phyloP scores from a whole-genome alignment of 495 filamentous ascomycete genomes.

The Niebla homalea region DNA sequence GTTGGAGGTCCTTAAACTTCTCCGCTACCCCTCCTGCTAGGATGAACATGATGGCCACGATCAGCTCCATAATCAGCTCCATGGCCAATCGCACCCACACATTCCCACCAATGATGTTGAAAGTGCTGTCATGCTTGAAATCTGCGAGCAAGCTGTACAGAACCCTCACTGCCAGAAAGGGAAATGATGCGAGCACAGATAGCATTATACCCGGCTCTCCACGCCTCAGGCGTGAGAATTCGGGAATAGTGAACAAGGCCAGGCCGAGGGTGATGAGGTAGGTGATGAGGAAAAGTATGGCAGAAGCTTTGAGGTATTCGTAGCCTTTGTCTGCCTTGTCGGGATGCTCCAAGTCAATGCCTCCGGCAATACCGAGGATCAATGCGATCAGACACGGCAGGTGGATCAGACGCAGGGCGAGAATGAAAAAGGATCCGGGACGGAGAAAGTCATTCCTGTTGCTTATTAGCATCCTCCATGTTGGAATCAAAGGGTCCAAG shows the following conservation, averaged over 20 bases:
- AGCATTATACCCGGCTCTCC: constrained; percentile 5
- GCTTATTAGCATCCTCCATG: not conserved
- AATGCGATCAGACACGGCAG: constrained; percentile 3
- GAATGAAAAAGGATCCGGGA: constrained; percentile 1
- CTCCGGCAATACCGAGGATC: constrained; percentile 9
- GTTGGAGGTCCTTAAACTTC: not conserved
- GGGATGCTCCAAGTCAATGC: not conserved
- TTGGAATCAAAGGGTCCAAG: not conserved
- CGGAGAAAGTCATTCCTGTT: not conserved
- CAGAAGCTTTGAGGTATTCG: constrained; percentile 3
- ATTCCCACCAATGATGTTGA: constrained; percentile 1
- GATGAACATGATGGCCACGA: constrained; percentile 8
- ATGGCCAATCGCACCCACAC: constrained; percentile 3
- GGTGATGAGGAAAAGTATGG: constrained; percentile 10
- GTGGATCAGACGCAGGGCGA: constrained; percentile 1
- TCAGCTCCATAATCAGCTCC: constrained; percentile 10
- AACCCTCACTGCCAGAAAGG: constrained; percentile 9
- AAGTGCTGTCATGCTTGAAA: constrained; percentile 5
- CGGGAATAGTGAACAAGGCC: not conserved
- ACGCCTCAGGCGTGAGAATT: not conserved
- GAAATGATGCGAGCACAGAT: constrained; percentile 5
- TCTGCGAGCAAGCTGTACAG: constrained; percentile 7
- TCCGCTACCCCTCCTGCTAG: not conserved
- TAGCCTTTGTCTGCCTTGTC: not conserved
- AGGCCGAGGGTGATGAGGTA: constrained; percentile 8